A percentile compares a stretch with the other conserved stretches of the same genome.
Evolutionary conservation across 176 grass and related monocot species (phyloP).

Genomic region (Thalia dealbata): DNA sequence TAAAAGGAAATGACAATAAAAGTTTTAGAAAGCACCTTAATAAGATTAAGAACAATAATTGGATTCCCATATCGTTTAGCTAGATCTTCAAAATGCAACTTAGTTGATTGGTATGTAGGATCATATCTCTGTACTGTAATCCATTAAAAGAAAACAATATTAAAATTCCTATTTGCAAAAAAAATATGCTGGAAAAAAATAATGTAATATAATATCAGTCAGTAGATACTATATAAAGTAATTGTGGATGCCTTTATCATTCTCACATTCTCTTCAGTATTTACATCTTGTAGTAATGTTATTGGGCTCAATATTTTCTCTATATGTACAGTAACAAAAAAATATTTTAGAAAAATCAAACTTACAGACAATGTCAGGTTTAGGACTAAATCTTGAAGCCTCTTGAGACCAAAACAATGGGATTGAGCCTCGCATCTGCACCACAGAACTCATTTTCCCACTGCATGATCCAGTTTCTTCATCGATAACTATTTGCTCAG

Average conservation of each 20-base stretch:
- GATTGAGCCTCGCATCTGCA: slow-evolving; percentile 97
- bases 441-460: slow-evolving; percentile 87
- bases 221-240: background rate
- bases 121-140: slow-evolving; percentile 96
- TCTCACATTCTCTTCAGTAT: background rate
- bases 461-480: slow-evolving; percentile 74
- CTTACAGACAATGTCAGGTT: slow-evolving; percentile 95
- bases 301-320: background rate
- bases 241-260: background rate
- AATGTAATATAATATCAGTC: too few species aligned
- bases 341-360: slow-evolving; percentile 3
- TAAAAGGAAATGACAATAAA: slow-evolving; percentile 15
- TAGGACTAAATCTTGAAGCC: slow-evolving; percentile 87
- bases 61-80: slow-evolving; percentile 83
- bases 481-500: slow-evolving; percentile 89
- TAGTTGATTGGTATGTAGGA: slow-evolving; percentile 94
- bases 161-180: slow-evolving; percentile 11
- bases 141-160: slow-evolving; percentile 19
- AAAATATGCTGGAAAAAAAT: background rate
- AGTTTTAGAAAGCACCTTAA: slow-evolving; percentile 49
- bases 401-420: slow-evolving; percentile 99
- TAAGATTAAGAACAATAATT: slow-evolving; percentile 97
- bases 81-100: slow-evolving; percentile 89
- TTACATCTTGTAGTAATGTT: background rate
- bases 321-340: background rate